Base-by-base conservation (phyloP, 306 rosid species). In the Pueraria montana region DNA sequence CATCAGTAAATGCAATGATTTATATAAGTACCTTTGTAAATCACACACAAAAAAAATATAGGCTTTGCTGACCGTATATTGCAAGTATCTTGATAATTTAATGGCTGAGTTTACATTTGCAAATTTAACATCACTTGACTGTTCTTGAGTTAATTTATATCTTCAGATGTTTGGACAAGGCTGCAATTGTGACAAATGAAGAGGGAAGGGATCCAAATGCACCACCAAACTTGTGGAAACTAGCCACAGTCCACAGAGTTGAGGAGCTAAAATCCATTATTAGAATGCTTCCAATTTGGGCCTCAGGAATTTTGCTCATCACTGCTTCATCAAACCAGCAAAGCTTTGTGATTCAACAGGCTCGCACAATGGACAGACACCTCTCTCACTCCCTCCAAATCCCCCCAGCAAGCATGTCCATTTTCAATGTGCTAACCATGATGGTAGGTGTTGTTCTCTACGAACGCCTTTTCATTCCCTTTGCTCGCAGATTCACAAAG, bases 261-360 rank as follows among this genome's bases (percentile, higher is more conserved):
- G 97, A 94, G 72, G 98, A 94, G 78, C 74, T 94, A 23, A 94
- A 94, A 87, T 90, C 87, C 69, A 79, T 92, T 6, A 65, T 92
- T 16, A 77, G 98, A 84, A 84, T 94, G 87, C 89, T 94, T 3
- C 98, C 98, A 26, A 89, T 92, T 24, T 92, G 93, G 96, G 89
- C 92, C 0, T 58, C 97, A 4, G 94, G 89, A 46, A 92, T 92
- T 66, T 32, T 90, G 6, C 87, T 87, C 1, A 67, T 89, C 11
- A 80, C 94, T 0, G 82, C 96, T 23, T 17, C 88, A 20, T 91
- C 98, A 11, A 88, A 84, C 56, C 85, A 85, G 40, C 0, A 92
- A 87, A 92, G 87, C 64, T 94, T 94, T 75, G 77, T 87, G 13
- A 84, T 94, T 49, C 87, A 69, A 53, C 98, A 94, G 61, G 97